Evolutionary conservation across 257 asterid genomes (phyloP).

Genomic region (Solanum corneliomulleri): DNA sequence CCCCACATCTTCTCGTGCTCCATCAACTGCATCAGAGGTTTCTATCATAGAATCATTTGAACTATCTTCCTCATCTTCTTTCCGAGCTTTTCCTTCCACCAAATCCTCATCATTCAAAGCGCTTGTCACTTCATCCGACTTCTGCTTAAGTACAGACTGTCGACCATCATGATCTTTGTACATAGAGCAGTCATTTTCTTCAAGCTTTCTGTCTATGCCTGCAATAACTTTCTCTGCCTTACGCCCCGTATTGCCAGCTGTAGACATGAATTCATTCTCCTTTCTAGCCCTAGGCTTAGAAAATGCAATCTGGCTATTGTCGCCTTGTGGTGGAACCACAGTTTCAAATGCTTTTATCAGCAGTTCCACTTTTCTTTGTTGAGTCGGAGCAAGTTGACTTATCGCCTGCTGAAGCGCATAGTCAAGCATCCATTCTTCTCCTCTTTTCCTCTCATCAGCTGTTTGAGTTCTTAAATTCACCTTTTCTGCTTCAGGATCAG

Average conservation of each 20-base stretch:
- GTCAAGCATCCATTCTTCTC: conserved; percentile 98
- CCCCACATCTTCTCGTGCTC: neutral
- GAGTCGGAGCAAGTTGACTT: conserved; percentile 82
- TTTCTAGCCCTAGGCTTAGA: neutral
- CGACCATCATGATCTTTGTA: neutral
- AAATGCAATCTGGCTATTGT: conserved; percentile 22
- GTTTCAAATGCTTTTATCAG: conserved; percentile 96
- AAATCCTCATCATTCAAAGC: neutral
- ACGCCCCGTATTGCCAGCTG: neutral
- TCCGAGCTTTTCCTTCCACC: neutral
- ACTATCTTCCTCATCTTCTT: neutral
- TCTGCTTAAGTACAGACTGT: neutral
- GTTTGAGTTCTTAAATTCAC: conserved; percentile 49
- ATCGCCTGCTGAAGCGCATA: conserved; percentile 91
- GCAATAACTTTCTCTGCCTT: neutral
- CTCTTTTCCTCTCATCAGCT: conserved; percentile 48
- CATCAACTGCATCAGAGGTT: neutral
- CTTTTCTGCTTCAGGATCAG: conserved; percentile 54
- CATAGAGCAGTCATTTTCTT: neutral
- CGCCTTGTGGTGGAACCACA: conserved; percentile 57
- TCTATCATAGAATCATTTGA: neutral
- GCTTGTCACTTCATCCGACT: neutral
- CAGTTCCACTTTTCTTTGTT: conserved; percentile 69
- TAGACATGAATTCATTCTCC: neutral
- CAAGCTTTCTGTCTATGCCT: neutral